Base-by-base conservation (phyloP, 352 stramenopile genomes). In the Ophiocytium majus region DNA sequence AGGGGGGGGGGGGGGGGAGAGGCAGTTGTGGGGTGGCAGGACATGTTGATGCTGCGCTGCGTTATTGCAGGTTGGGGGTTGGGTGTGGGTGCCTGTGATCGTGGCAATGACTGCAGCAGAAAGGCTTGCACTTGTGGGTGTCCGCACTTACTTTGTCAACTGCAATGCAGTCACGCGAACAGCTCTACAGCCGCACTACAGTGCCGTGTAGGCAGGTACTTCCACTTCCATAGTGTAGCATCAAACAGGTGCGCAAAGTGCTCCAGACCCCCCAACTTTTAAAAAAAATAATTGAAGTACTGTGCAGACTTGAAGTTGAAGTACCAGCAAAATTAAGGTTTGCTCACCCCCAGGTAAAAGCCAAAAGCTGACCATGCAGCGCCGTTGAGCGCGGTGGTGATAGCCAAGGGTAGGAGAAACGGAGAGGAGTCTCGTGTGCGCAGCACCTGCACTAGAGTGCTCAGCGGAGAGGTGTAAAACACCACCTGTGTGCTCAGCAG, bases 311-410 rank as follows among this genome's bases (percentile, higher is more conserved):
- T 66, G 17, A 28, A 66, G 17, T 23, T 66, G 57, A 23, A 66
- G 57, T 66, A 23, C 28, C 17, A 23, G 57, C 57, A 23, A 66
- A 19, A 66, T 19, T 66, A 28, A 19, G 28, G 17, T 23, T n/a
- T n/a, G n/a, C n/a, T n/a, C n/a, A n/a, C n/a, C 34, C 31, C 34
- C 31, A 76, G 34, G 31, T 76, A 37, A 10, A 37, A 76, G 31
- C 31, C 31, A 37, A 76, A 76, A 5, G 64, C 64, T 5, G 5
- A 17, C 64, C 64, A 76, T 10, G 64, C 64, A 5, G 34, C 64
- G 34, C 64, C 64, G 64, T 76, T 76, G 34, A 76, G 64, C 64
- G 34, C 31, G 5, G 64, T 37, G 5, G 64, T 76, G 10, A 76
- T 17, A 17, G 64, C 64, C 64, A 76, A 17, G 10, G 64, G 64